Evolutionary conservation across 202 grass and related monocot genomes (phyloP).

Genomic region (Musa balbisiana): DNA sequence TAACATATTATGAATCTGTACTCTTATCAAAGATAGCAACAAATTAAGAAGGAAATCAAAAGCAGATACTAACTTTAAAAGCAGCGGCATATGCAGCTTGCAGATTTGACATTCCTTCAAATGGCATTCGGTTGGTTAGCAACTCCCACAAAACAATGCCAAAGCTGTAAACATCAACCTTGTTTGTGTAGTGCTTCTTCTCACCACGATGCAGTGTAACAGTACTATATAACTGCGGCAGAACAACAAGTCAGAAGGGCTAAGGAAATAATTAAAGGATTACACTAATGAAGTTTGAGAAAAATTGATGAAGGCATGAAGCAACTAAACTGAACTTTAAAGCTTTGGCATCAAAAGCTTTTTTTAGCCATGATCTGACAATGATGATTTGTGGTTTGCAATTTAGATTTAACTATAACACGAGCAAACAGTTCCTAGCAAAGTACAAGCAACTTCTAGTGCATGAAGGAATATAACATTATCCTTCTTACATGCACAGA

Average conservation of each 20-base stretch:
- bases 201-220: slow-evolving; percentile 89
- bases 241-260: background rate
- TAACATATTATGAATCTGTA: background rate
- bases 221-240: slow-evolving; percentile 83
- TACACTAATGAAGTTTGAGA: no score
- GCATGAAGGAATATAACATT: no score
- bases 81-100: slow-evolving; percentile 98
- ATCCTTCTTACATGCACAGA: no score
- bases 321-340: no score
- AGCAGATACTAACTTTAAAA: slow-evolving; percentile 56
- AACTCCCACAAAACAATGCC: slow-evolving; percentile 97
- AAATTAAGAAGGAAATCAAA: slow-evolving; percentile 6
- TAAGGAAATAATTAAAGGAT: no score
- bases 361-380: no score
- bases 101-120: slow-evolving; percentile 98
- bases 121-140: slow-evolving; percentile 95
- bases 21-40: slow-evolving; percentile 7
- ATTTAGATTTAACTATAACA: no score
- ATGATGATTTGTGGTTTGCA: no score
- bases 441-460: no score
- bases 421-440: no score
- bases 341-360: no score
- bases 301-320: no score
- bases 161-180: slow-evolving; percentile 99
- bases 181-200: slow-evolving; percentile 99